Conservation (phyloP, 306 rosid genomes). For the Herpetospermum pedunculosum region DNA sequence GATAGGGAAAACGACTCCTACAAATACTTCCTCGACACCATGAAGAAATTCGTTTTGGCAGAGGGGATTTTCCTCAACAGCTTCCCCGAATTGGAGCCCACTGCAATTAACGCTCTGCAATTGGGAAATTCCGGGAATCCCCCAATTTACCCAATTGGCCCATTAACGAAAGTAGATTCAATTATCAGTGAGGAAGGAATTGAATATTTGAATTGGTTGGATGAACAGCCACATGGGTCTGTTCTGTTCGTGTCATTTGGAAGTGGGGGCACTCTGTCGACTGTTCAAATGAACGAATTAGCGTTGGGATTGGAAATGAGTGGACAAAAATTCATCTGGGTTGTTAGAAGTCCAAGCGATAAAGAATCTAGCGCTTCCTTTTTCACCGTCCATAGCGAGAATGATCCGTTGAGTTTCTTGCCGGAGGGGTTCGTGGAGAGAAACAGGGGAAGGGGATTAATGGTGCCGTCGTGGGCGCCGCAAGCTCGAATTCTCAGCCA, state of each 20-base stretch:
- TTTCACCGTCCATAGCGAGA: conserved; percentile 22
- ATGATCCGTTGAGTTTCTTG: conserved; percentile 25
- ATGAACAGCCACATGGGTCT: conserved; percentile 28
- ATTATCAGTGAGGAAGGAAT: neutral
- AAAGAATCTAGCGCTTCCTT: conserved; percentile 17
- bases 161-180: conserved; percentile 20
- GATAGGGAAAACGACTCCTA: conserved; percentile 44
- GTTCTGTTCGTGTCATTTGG: conserved; percentile 31
- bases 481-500: conserved; percentile 47
- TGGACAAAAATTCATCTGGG: conserved; percentile 32
- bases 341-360: conserved; percentile 25
- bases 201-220: conserved; percentile 30
- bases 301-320: conserved; percentile 33
- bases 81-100: conserved; percentile 51
- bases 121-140: conserved; percentile 23
- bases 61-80: conserved; percentile 43
- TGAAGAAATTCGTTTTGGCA: conserved; percentile 23
- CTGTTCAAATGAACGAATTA: conserved; percentile 19
- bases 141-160: conserved; percentile 47
- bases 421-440: conserved; percentile 50
- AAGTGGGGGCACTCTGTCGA: conserved; percentile 35
- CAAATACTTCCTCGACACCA: conserved; percentile 23
- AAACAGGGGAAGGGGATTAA: conserved; percentile 27
- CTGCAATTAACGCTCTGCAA: conserved; percentile 16
- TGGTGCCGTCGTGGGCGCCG: conserved; percentile 63